Base-by-base conservation (phyloP, 805 yeast species). In the Suhomyces sp. region DNA sequence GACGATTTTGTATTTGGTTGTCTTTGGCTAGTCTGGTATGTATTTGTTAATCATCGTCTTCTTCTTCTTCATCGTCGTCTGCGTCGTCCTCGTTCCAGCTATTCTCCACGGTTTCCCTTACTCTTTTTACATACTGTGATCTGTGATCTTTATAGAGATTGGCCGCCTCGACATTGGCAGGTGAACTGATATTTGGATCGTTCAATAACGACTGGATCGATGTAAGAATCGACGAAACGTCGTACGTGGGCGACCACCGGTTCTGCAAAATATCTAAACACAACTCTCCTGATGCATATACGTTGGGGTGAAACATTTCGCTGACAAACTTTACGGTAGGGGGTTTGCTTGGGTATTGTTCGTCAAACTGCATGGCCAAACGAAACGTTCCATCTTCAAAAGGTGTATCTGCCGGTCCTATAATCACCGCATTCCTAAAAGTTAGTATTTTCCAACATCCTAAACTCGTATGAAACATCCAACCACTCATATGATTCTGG, bases 191-290 rank as follows among this genome's bases (percentile, higher is more conserved):
- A 67, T 94, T 94, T 15, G 99, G 99, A 67, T 94, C 99, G 70
- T 94, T 94, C 60, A 94, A 77, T 56, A 94, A 78, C 51, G 92
- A 85, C 68, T 94, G 99, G 53, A 94, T 85, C 24, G 97, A 89
- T 1, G 99, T 94, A 60, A 94, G 77, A 51, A 94, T 93, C 10
- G 97, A 90, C 9, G 97, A 91, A 37, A 94, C 99, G 65, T 94
- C 99, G 66, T 93, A 94, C 0, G 99, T 94, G 10, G 99, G 99
- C 22, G 96, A 87, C 99, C 99, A 94, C 66, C 98, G 80, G 73
- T 93, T 94, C 67, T 94, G 99, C 59, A 94, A 76, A 59, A 94
- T 94, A 72, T 94, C 99, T 57, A 94, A 79, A 73, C 99, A 94
- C 56, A 94, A 82, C 64, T 94, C 98, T 22, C 99, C 99, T 45